These are phyloP conservation scores for Gossypium davidsonii DNA, from an alignment of 441 rosid species.

Conservation along the genomic window DNA sequence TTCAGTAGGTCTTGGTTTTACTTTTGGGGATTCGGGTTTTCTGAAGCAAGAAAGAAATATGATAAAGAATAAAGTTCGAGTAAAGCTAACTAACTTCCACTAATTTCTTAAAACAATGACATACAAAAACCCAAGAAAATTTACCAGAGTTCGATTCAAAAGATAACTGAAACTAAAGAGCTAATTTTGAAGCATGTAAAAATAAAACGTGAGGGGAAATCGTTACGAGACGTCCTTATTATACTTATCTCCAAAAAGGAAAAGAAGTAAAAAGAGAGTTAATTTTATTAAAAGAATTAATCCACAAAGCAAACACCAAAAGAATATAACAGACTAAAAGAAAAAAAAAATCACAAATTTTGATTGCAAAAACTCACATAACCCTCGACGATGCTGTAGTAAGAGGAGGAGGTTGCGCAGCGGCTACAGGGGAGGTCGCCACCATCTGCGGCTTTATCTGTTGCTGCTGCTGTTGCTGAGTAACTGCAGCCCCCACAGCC, in stretches of 20 bases:
- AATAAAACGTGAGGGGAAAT: neutral
- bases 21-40: slow-evolving; percentile 81
- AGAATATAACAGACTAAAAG: slow-evolving; percentile 9
- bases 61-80: neutral
- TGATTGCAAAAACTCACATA: slow-evolving; percentile 41
- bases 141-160: neutral
- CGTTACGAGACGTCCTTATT: neutral
- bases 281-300: neutral
- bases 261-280: neutral
- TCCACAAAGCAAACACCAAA: neutral
- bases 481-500: slow-evolving; percentile 26
- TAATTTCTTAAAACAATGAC: neutral
- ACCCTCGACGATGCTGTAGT: slow-evolving; percentile 33
- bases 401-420: slow-evolving; percentile 6
- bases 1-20: slow-evolving; percentile 65
- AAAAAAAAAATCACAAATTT: neutral
- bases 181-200: neutral
- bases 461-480: slow-evolving; percentile 6
- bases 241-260: neutral
- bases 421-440: slow-evolving; percentile 20
- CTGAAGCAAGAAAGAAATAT: slow-evolving; percentile 29
- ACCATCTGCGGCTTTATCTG: slow-evolving; percentile 20
- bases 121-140: neutral
- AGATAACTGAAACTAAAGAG: neutral
- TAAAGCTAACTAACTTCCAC: neutral